Conservation (phyloP, 108 stramenopile species). For the Parmales sp. region DNA sequence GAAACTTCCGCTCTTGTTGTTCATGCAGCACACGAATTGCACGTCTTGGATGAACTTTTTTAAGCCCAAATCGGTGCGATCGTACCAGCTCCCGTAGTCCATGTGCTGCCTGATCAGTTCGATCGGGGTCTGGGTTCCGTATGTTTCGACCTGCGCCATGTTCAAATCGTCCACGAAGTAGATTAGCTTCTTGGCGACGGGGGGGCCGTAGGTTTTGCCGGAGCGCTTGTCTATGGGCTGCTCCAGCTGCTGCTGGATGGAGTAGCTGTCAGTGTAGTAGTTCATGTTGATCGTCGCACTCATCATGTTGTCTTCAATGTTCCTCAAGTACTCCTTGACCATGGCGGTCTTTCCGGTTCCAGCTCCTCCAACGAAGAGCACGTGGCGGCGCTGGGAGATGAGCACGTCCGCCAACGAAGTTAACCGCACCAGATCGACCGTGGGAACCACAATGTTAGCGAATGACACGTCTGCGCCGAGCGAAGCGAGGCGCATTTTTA, state of each 20-base stretch:
- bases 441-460: slow-evolving; percentile 22
- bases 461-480: not conserved
- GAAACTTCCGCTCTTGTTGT: slow-evolving; percentile 28
- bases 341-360: slow-evolving; percentile 36
- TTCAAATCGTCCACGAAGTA: slow-evolving; percentile 37
- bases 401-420: slow-evolving; percentile 17
- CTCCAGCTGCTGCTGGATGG: slow-evolving; percentile 33
- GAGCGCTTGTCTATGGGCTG: slow-evolving; percentile 31
- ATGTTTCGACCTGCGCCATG: slow-evolving; percentile 33
- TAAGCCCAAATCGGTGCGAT: slow-evolving; percentile 24
- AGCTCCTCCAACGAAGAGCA: slow-evolving; percentile 30
- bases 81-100: slow-evolving; percentile 29
- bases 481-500: too few species aligned
- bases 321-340: slow-evolving; percentile 23
- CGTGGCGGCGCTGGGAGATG: not conserved
- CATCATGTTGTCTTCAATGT: not conserved
- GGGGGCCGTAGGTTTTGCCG: slow-evolving; percentile 35
- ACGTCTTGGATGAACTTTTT: slow-evolving; percentile 22
- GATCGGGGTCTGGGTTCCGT: slow-evolving; percentile 38
- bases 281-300: slow-evolving; percentile 34
- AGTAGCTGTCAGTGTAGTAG: slow-evolving; percentile 30
- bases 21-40: slow-evolving; percentile 28
- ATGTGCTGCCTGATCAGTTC: slow-evolving; percentile 26
- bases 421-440: slow-evolving; percentile 21
- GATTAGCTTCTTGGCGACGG: slow-evolving; percentile 12